A percentile compares a stretch with the other conserved stretches of the same genome.
Conservation (phyloP, 495 filamentous ascomycete species). For the Penicillium lagena region DNA sequence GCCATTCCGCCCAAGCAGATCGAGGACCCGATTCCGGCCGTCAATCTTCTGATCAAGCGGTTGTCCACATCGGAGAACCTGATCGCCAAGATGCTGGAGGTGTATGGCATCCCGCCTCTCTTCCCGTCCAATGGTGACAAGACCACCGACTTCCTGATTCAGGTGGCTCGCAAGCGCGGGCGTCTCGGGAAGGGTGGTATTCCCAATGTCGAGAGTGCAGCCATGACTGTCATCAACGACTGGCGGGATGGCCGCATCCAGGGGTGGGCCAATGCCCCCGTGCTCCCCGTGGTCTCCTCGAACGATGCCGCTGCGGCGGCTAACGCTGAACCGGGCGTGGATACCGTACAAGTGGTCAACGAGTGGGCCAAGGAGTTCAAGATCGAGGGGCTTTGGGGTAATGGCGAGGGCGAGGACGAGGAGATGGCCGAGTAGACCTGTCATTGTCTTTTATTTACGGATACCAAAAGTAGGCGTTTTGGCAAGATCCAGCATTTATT, state of each 20-base stretch:
- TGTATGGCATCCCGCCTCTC: slow-evolving; percentile 80
- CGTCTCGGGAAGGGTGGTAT: slow-evolving; percentile 84
- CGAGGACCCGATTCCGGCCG: slow-evolving; percentile 80
- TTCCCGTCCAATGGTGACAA: slow-evolving; percentile 59
- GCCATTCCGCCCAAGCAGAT: slow-evolving; percentile 92
- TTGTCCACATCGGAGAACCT: slow-evolving; percentile 67
- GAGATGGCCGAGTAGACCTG: slow-evolving; percentile 37
- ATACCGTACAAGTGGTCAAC: slow-evolving; percentile 80
- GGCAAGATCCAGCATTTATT: slow-evolving; percentile 8
- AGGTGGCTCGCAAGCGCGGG: slow-evolving; percentile 89
- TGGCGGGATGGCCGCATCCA: slow-evolving; percentile 95
- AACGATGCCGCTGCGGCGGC: slow-evolving; percentile 21
- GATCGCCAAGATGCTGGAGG: slow-evolving; percentile 64
- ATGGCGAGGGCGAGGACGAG: slow-evolving; percentile 42
- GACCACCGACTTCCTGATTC: slow-evolving; percentile 89
- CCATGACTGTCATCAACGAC: slow-evolving; percentile 88
- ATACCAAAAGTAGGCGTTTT: slow-evolving; percentile 35
- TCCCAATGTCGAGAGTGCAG: slow-evolving; percentile 80
- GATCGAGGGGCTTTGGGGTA: slow-evolving; percentile 87
- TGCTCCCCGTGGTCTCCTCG: slow-evolving; percentile 44
- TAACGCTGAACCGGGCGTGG: slow-evolving; percentile 33
- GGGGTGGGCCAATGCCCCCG: slow-evolving; percentile 80
- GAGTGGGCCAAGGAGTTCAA: slow-evolving; percentile 96
- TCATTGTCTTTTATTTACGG: slow-evolving; percentile 24
- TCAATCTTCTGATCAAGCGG: slow-evolving; percentile 71